A percentile compares a stretch with the other conserved stretches of the same genome.
These are phyloP conservation scores for Fraxinus quadrangulata DNA, from an alignment of 257 asterid genomes.

Conservation along the genomic window DNA sequence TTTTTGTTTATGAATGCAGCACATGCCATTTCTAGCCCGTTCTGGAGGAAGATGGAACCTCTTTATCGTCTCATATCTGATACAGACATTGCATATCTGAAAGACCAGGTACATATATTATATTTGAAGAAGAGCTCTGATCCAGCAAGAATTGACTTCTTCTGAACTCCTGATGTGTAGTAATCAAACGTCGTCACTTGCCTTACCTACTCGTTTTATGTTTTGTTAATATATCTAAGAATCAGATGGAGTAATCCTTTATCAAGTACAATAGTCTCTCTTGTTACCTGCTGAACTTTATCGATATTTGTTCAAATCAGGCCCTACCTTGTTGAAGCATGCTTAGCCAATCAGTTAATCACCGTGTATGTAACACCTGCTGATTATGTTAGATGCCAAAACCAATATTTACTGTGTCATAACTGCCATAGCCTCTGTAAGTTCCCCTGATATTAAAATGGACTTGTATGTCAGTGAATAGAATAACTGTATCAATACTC, in stretches of 20 bases:
- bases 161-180: slow-evolving; percentile 7
- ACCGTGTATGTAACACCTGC: neutral
- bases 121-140: slow-evolving; percentile 23
- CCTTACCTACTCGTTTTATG: slow-evolving; percentile 2
- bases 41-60: slow-evolving; percentile 86
- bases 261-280: neutral
- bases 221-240: neutral
- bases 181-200: slow-evolving; percentile 10
- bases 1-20: slow-evolving; percentile 48
- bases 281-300: neutral
- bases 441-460: slow-evolving; percentile 9
- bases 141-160: slow-evolving; percentile 17
- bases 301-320: neutral
- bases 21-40: slow-evolving; percentile 69
- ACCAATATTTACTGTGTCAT: neutral
- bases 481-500: neutral
- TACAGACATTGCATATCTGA: slow-evolving; percentile 60
- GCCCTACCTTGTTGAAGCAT: neutral
- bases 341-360: neutral
- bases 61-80: slow-evolving; percentile 72
- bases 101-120: slow-evolving; percentile 61
- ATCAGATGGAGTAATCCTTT: neutral
- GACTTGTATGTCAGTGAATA: neutral
- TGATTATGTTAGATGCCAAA: neutral
- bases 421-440: neutral